These are phyloP conservation scores for Colletotrichum tabaci DNA, from an alignment of 2,329 filamentous ascomycete genomes.

Conservation along the genomic window DNA sequence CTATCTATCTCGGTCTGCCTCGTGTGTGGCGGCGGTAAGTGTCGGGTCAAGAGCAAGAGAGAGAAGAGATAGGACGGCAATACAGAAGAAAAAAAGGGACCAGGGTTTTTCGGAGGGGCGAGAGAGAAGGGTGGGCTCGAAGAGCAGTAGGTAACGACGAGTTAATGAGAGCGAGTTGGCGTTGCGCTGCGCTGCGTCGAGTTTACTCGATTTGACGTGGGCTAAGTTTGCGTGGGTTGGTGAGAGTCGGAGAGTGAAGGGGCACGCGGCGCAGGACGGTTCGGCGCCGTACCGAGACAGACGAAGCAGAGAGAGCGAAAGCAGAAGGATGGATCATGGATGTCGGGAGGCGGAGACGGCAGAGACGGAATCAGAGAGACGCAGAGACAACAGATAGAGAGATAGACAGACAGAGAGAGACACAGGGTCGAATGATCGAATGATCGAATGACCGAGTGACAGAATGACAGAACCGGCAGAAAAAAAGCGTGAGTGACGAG, in stretches of 20 bases:
- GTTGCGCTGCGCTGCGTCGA: background rate
- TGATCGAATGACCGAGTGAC: background rate
- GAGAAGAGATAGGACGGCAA: background rate
- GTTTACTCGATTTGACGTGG: background rate
- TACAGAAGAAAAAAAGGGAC: background rate
- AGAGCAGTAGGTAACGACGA: constrained; percentile 16
- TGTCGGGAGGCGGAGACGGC: too few relatives aligned
- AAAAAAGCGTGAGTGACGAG: too few relatives aligned
- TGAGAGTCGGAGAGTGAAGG: constrained; percentile 10
- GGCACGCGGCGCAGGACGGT: constrained; percentile 31
- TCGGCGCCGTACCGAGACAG: constrained; percentile 28
- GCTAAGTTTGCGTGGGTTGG: background rate
- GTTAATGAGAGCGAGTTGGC: background rate
- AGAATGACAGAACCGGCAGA: background rate
- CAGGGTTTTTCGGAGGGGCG: background rate
- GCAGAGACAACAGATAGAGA: too few relatives aligned
- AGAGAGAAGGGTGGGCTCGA: background rate
- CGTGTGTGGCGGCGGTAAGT: constrained; percentile 5
- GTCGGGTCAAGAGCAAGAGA: background rate
- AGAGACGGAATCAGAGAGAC: too few relatives aligned
- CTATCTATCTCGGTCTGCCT: background rate
- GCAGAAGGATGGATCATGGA: background rate
- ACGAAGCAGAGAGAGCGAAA: background rate
- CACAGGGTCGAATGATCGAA: too few relatives aligned
- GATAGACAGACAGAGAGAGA: too few relatives aligned